Evolutionary conservation across 1,284 basidiomycete genomes (phyloP).

Genomic region (Chalciporus sp.): DNA sequence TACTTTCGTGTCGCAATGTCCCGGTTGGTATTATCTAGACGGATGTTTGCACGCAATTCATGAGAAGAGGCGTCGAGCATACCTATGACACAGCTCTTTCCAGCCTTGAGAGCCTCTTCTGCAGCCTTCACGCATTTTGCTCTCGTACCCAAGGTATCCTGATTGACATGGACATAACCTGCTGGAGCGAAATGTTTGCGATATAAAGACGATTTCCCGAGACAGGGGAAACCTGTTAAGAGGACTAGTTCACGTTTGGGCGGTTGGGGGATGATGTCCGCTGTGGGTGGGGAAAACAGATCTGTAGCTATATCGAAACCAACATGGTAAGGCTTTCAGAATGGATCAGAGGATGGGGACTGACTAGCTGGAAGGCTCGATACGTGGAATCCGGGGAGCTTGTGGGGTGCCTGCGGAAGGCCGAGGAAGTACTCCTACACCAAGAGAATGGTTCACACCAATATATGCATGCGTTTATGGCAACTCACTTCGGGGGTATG

Average conservation of each 20-base stretch:
- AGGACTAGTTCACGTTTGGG: constrained; percentile 62
- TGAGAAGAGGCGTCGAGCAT: constrained; percentile 22
- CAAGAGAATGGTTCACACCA: constrained; percentile 5
- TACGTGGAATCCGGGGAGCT: constrained; percentile 62
- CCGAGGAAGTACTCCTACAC: constrained; percentile 79
- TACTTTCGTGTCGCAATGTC: constrained; percentile 65
- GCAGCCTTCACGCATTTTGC: constrained; percentile 75
- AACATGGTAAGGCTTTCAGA: constrained; percentile 5
- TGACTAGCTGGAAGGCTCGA: constrained; percentile 50
- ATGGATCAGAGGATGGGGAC: constrained; percentile 8
- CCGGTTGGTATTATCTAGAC: constrained; percentile 85
- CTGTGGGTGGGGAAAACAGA: constrained; percentile 55
- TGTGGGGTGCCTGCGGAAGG: constrained; percentile 45
- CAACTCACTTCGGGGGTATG: constrained; percentile 63
- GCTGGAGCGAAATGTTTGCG: constrained; percentile 64
- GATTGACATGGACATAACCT: constrained; percentile 84
- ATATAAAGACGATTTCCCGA: constrained; percentile 89
- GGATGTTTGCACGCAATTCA: not conserved
- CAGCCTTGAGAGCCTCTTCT: constrained; percentile 54
- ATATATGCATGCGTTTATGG: not conserved
- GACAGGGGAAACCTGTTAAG: constrained; percentile 86
- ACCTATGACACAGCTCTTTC: constrained; percentile 79
- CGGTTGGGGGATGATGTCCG: constrained; percentile 28
- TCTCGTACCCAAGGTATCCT: constrained; percentile 77
- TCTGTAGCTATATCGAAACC: constrained; percentile 49